Conservation (phyloP, 73 alveolate species). For the Paraurostyla sp. region DNA sequence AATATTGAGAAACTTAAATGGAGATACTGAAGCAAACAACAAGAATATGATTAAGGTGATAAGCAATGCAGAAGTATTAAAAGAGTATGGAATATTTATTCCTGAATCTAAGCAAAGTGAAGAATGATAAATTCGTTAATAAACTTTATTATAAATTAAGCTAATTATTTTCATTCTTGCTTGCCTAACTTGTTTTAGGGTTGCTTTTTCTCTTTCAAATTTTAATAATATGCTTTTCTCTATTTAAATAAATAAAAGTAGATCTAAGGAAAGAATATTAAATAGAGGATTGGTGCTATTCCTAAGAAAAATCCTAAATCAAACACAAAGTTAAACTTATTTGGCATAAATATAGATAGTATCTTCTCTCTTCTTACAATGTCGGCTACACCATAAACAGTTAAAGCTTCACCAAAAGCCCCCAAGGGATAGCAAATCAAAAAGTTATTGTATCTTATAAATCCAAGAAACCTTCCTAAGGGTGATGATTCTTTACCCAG, state of each 20-base stretch:
- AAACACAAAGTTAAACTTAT: background rate
- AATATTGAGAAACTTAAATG: background rate
- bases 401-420: background rate
- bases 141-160: background rate
- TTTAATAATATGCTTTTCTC: background rate
- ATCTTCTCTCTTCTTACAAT: background rate
- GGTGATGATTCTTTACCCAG: background rate
- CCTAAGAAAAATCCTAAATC: background rate
- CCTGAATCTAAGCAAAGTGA: background rate
- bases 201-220: background rate
- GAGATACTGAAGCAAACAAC: background rate
- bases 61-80: conserved; percentile 18
- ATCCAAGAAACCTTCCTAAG: conserved; percentile 31
- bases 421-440: conserved; percentile 46
- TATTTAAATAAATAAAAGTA: conserved; percentile 9
- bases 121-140: no score
- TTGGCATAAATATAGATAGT: conserved; percentile 18
- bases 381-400: background rate
- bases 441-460: conserved; percentile 7
- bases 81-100: conserved; percentile 42
- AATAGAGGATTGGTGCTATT: background rate
- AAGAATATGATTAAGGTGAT: background rate
- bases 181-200: background rate
- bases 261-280: conserved; percentile 26
- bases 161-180: background rate